Percentiles rank a stretch among this genome's conserved stretches.
Conservation (phyloP, 176 grass and related monocot genomes). For the Oryza glumipatula region DNA sequence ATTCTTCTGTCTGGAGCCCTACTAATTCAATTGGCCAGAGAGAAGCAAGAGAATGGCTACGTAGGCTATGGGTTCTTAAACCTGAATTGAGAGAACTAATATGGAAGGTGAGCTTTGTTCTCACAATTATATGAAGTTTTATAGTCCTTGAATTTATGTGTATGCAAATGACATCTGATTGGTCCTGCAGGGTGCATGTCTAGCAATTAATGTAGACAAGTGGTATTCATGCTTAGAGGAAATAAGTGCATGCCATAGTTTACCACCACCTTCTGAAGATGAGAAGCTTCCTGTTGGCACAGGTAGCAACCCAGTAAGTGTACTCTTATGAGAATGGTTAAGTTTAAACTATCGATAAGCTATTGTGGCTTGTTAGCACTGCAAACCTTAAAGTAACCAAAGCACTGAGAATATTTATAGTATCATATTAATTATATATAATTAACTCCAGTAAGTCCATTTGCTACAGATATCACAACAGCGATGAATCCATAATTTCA, state of each 20-base stretch:
- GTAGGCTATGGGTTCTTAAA: conserved; percentile 90
- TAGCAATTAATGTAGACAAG: conserved; percentile 81
- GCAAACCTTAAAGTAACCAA: conserved; percentile 17
- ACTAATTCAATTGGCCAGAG: conserved; percentile 90
- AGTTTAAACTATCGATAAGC: conserved; percentile 2
- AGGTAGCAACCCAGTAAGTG: conserved; percentile 99
- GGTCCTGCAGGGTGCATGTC: conserved; percentile 77
- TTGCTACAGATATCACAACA: not conserved
- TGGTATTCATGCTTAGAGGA: conserved; percentile 82
- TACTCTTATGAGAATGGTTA: conserved; percentile 8
- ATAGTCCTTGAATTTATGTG: conserved; percentile 15
- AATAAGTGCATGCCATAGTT: conserved; percentile 69
- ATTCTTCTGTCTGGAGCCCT: conserved; percentile 84
- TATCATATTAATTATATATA: conserved; percentile 9
- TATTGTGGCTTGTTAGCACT: conserved; percentile 10
- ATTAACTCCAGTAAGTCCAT: not conserved
- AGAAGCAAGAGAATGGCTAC: conserved; percentile 95
- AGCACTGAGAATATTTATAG: not conserved
- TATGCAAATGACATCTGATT: not conserved
- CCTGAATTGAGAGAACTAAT: conserved; percentile 72
- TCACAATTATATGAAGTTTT: conserved; percentile 17
- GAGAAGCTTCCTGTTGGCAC: conserved; percentile 97
- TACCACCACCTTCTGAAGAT: conserved; percentile 73
- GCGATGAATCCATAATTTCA: conserved; percentile 16
- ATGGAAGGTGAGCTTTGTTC: conserved; percentile 74